Evolutionary conservation across 352 stramenopile species (phyloP).

Genomic region (Globisporangium acanthophoron): DNA sequence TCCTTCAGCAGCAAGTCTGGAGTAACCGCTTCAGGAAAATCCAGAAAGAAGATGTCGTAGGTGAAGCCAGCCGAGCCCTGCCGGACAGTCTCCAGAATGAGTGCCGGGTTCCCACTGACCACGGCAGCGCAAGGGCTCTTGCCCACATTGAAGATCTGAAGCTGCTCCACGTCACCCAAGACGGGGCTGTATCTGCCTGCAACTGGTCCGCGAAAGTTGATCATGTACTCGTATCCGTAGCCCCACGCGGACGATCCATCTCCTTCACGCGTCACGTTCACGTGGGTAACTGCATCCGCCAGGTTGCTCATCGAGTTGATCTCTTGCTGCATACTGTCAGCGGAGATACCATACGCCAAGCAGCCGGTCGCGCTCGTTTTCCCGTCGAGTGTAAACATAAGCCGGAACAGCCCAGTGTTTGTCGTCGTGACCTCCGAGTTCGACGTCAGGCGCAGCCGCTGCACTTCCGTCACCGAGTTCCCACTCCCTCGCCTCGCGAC

Average conservation of each 20-base stretch:
- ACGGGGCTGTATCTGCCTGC: constrained; percentile 50
- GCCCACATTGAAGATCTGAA: constrained; percentile 53
- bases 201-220: constrained; percentile 57
- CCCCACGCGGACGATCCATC: constrained; percentile 62
- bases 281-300: constrained; percentile 25
- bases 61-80: constrained; percentile 48
- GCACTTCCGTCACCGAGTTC: constrained; percentile 56
- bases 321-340: constrained; percentile 41
- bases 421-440: constrained; percentile 50
- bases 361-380: constrained; percentile 49
- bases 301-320: constrained; percentile 64
- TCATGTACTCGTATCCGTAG: constrained; percentile 75
- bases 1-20: constrained; percentile 28
- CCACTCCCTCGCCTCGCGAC: constrained; percentile 57
- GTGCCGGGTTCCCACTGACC: constrained; percentile 34
- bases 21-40: constrained; percentile 29
- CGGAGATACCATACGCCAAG: constrained; percentile 67
- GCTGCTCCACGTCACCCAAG: constrained; percentile 42
- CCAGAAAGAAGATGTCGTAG: constrained; percentile 79
- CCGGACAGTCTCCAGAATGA: constrained; percentile 67
- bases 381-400: constrained; percentile 56
- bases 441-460: constrained; percentile 63
- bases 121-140: constrained; percentile 32
- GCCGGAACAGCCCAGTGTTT: constrained; percentile 43
- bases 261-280: constrained; percentile 60